Base-by-base conservation (phyloP, 2,329 filamentous ascomycete species). In the Lojkania enalia region DNA sequence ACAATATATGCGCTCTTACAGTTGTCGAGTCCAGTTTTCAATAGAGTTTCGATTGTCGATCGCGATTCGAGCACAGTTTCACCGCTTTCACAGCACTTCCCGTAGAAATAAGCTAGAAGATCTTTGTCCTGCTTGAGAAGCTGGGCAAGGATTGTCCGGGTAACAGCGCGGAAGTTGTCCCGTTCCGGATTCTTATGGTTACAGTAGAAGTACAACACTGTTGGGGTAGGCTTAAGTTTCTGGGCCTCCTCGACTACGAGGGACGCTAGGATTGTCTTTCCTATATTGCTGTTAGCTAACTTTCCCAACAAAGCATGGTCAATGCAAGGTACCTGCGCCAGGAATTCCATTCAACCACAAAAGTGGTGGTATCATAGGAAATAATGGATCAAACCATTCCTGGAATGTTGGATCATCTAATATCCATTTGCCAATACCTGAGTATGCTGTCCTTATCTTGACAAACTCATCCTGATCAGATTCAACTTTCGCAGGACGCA, bases 191-290 rank as follows among this genome's bases (percentile, higher is more conserved):
- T 63, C 5, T 50, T 54, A 31, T 70, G 58, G n/a, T 62, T 68
- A 51, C 68, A 76, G 52, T 75, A 76, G 49, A 74, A 75, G 47
- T 66, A 76, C 20, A 54, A 23, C 13, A 48, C 48, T 12, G 39
- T 51, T 11, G 46, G 42, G 5, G 23, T 11, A 3, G 41, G 42
- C 29, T 36, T 18, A 30, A 60, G 58, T 2, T 66, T 64, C 27
- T 60, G 58, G 5, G 55, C 49, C 16, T 66, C 46, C 20, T 74
- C 63, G 4, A 75, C 51, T 13, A 75, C 57, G 1, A 61, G 41
- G 0, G 74, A 74, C 1, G 73, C 62, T 14, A 77, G 60, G 5
- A 74, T 53, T 0, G 72, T 71, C 57, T 77, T 77, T 2, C 73
- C 72, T 73, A 36, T 7, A 33, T 9, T 7, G 6, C 7, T 33